A percentile compares a stretch with the other conserved stretches of the same genome.
Conservation (phyloP, 208 protist genomes). For the Crithidia expoeki region DNA sequence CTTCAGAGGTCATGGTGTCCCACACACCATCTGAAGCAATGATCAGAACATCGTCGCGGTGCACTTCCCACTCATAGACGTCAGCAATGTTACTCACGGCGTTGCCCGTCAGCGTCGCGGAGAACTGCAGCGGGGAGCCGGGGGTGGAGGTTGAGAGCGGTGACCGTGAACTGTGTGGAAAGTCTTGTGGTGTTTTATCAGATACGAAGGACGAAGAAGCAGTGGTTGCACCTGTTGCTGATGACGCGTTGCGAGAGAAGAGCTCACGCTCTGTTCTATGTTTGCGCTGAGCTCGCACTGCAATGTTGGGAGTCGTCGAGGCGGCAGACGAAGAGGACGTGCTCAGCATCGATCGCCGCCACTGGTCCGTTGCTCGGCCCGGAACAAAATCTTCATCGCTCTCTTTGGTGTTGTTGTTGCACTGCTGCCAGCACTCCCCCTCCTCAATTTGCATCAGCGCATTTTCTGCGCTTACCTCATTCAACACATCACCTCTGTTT, state of each 20-base stretch:
- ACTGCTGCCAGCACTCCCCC: too few relatives aligned
- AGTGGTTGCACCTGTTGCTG: neutral
- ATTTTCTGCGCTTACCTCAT: neutral
- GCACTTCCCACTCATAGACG: slow-evolving; percentile 66
- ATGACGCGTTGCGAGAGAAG: neutral
- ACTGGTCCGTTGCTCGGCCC: neutral
- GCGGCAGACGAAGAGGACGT: neutral
- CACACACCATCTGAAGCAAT: slow-evolving; percentile 83
- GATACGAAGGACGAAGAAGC: slow-evolving; percentile 2
- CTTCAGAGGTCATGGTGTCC: slow-evolving; percentile 67
- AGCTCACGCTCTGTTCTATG: neutral
- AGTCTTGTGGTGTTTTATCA: neutral
- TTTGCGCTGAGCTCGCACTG: neutral
- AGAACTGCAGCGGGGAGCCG: slow-evolving; percentile 4
- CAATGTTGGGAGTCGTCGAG: neutral
- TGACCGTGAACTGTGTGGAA: neutral
- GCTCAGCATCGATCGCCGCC: neutral
- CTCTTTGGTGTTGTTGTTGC: too few relatives aligned
- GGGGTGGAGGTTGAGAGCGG: slow-evolving; percentile 3
- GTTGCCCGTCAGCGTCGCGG: slow-evolving; percentile 28
- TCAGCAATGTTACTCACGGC: slow-evolving; percentile 80
- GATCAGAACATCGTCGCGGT: slow-evolving; percentile 71
- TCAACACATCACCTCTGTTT: neutral
- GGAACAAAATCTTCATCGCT: neutral
- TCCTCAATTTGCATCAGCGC: neutral